Conservation (phyloP, 345 rosid genomes). For the Dipteronia sinensis region DNA sequence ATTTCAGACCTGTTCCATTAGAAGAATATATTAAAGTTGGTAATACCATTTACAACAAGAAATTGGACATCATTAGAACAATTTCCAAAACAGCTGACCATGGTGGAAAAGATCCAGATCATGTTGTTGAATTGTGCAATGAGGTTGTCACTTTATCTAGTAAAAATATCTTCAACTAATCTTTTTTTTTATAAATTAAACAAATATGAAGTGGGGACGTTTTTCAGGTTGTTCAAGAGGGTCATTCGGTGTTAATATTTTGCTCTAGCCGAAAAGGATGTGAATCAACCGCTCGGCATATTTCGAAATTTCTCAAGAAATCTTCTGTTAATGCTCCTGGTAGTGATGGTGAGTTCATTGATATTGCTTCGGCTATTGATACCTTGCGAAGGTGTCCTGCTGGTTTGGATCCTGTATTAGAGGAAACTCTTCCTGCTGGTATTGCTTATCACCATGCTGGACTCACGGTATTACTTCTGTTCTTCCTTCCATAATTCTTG, state of each 20-base stretch:
- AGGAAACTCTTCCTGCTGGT: constrained; percentile 91
- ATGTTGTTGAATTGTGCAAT: constrained; percentile 84
- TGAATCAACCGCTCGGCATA: constrained; percentile 93
- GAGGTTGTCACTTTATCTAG: constrained; percentile 56
- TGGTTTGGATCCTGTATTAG: constrained; percentile 88
- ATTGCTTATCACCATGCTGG: constrained; percentile 99
- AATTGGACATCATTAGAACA: constrained; percentile 79
- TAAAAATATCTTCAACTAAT: background rate
- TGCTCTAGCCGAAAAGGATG: constrained; percentile 99
- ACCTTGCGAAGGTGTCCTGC: constrained; percentile 76
- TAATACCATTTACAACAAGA: constrained; percentile 77
- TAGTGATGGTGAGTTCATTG: constrained; percentile 57
- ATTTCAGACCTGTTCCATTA: constrained; percentile 95
- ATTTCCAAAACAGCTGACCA: constrained; percentile 64
- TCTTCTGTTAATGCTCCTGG: constrained; percentile 41
- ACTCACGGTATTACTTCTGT: constrained; percentile 68
- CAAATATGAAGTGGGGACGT: constrained; percentile 16
- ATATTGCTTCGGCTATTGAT: constrained; percentile 73
- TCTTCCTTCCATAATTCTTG: constrained; percentile 25
- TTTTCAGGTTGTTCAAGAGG: constrained; percentile 90
- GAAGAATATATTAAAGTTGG: constrained; percentile 92
- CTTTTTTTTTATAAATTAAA: constrained; percentile 14
- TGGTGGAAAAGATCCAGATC: constrained; percentile 97
- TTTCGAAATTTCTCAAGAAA: constrained; percentile 75
- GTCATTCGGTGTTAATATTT: constrained; percentile 90